Evolutionary conservation across 768 basidiomycete species (phyloP).

Genomic region (Panellus pusillus): DNA sequence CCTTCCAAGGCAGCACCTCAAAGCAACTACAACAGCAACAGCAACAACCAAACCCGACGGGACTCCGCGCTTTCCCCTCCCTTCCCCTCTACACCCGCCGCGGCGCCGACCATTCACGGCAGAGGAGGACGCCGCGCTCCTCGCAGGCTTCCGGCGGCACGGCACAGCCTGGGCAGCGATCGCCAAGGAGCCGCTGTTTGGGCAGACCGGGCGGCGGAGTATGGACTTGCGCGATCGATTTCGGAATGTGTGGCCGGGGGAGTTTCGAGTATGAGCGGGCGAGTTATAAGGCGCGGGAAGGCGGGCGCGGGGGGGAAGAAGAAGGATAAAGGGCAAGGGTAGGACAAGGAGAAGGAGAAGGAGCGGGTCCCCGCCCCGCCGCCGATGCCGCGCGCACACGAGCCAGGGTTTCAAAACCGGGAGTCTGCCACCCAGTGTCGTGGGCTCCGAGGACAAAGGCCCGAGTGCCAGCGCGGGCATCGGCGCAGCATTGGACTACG

Average conservation of each 20-base stretch:
- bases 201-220: conserved; percentile 80
- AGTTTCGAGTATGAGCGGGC: conserved; percentile 80
- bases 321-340: no score
- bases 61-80: conserved; percentile 77
- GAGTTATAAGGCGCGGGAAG: conserved; percentile 82
- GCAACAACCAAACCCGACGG: conserved; percentile 82
- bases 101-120: conserved; percentile 85
- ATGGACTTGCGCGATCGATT: conserved; percentile 75
- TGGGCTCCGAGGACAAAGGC: no score
- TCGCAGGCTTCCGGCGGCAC: no score
- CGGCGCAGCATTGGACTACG: conserved; percentile 15
- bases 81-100: no score
- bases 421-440: no score
- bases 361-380: no score
- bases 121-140: conserved; percentile 82
- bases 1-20: neutral
- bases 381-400: no score
- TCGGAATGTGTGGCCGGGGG: conserved; percentile 91
- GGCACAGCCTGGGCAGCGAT: conserved; percentile 91
- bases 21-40: no score
- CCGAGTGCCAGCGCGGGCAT: no score
- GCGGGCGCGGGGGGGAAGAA: conserved; percentile 44
- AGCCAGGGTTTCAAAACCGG: no score
- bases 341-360: neutral
- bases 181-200: conserved; percentile 84